phyloP scores from a whole-genome alignment of 2,329 filamentous ascomycete genomes.

The Arthrobotrys iridis region DNA sequence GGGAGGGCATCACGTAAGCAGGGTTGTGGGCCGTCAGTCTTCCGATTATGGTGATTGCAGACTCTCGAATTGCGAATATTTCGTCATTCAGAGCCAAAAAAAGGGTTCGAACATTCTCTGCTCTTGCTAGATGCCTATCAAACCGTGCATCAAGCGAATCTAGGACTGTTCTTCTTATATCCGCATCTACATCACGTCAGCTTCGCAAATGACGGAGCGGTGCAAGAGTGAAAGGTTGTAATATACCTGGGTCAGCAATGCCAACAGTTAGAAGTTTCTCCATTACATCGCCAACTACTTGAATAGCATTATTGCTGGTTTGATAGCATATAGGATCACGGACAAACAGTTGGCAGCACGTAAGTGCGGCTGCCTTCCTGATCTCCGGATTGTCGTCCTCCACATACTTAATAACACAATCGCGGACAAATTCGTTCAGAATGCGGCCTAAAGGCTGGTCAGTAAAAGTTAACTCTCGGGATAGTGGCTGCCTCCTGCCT shows the following conservation, averaged over 20 bases:
- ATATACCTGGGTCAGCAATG: conserved; percentile 76
- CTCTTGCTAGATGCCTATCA: conserved; percentile 94
- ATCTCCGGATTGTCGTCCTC: conserved; percentile 95
- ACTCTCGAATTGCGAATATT: conserved; percentile 89
- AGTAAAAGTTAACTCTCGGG: background rate
- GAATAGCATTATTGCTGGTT: conserved; percentile 94
- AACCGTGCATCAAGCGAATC: conserved; percentile 91
- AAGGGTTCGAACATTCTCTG: conserved; percentile 93
- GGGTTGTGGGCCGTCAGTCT: conserved; percentile 90
- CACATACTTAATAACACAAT: conserved; percentile 97
- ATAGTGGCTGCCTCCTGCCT: conserved; percentile 61
- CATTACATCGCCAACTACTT: conserved; percentile 97
- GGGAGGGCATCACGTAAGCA: conserved; percentile 94
- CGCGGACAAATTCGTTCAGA: conserved; percentile 96
- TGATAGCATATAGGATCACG: conserved; percentile 97
- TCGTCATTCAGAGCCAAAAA: conserved; percentile 98
- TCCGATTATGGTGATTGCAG: conserved; percentile 94
- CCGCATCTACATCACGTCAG: conserved; percentile 68
- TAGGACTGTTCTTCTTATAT: conserved; percentile 88
- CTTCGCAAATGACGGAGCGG: background rate
- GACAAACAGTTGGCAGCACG: conserved; percentile 96
- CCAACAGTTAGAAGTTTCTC: conserved; percentile 95
- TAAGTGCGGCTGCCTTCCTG: conserved; percentile 90
- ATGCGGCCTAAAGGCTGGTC: conserved; percentile 73
- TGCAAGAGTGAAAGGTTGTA: background rate